Conservation (phyloP, 345 rosid species). For the Arabidopsis arenosa region DNA sequence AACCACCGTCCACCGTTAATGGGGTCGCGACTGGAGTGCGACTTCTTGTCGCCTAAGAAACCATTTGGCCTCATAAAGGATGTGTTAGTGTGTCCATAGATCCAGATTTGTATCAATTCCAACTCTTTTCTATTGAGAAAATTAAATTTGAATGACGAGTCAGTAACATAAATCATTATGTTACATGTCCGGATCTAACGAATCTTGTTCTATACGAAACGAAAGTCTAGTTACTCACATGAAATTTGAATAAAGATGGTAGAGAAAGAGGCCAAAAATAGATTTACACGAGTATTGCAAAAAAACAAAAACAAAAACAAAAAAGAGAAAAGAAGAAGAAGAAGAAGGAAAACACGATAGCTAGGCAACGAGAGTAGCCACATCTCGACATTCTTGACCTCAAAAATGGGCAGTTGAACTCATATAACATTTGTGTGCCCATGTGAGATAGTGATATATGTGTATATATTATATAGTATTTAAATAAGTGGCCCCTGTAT, state of each 20-base stretch:
- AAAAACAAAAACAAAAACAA: not conserved
- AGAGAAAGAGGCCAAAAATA: not conserved
- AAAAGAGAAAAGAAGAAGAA: not conserved
- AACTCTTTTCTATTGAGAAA: not conserved
- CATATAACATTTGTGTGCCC: constrained; percentile 11
- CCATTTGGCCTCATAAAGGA: constrained; percentile 24
- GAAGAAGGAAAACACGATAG: not conserved
- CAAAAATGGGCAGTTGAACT: constrained; percentile 26
- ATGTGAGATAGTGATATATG: constrained; percentile 25
- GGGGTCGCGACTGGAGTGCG: not conserved
- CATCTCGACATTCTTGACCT: constrained; percentile 35
- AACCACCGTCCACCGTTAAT: not conserved
- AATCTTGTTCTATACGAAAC: no score
- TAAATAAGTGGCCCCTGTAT: constrained; percentile 6
- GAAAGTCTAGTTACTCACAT: not conserved
- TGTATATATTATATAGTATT: not conserved
- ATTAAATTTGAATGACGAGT: not conserved
- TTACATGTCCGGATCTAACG: not conserved
- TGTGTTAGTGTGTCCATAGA: not conserved
- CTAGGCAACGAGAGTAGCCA: constrained; percentile 29
- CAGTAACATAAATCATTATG: not conserved
- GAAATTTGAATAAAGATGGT: constrained; percentile 11
- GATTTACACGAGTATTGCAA: not conserved
- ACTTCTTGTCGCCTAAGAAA: constrained; percentile 14
- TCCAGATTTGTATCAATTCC: not conserved